Base-by-base conservation (phyloP, 2,329 filamentous ascomycete genomes). In the Arthrocladium fulminans region DNA sequence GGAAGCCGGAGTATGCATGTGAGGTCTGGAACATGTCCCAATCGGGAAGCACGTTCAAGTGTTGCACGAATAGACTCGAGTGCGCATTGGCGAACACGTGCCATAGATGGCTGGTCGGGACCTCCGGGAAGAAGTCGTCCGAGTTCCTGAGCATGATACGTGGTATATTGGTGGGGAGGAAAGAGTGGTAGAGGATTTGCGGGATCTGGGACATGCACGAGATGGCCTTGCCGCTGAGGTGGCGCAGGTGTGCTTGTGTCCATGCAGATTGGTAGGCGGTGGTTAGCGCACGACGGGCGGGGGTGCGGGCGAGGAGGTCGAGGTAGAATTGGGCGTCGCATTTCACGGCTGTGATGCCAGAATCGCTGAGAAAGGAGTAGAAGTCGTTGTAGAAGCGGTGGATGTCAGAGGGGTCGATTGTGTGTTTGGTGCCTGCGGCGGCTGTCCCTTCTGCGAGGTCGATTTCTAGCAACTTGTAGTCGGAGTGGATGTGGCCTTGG, bases 201-300 rank as follows among this genome's bases (percentile, higher is more conserved):
- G 92, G 92, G 2, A 83, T 77, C 64, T 92, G 86, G 0, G 88
- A 92, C 89, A 97, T 97, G 79, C 92, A 97, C 2, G 86, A 90
- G 44, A 96, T 94, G 3, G 82, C 79, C 57, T 81, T 84, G 42
- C 76, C 79, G 57, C 80, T 78, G 61, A 98, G 92, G 62, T 94
- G 77, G 9, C 83, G 82, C 7, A 94, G 74, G 7, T 82, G 80
- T 1, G 86, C 80, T 47, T 88, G 77, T 1, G 79, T 81, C 89
- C 89, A 97, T 6, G 86, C 85, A 61, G 94, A 86, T 54, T 92
- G 83, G 58, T 95, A 96, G 2, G 81, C 71, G 6, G 75, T 76
- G 40, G 81, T 88, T 29, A 96, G 77, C 7, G 78, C 73, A 27
- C 80, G 77, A n/a, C 90, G 81, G 59, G 81, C 77, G 13, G 77